Evolutionary conservation across 108 stramenopile genomes (phyloP), one percentile per base, ranked within the genome.

Genomic region (Cylindrotheca closterium): DNA sequence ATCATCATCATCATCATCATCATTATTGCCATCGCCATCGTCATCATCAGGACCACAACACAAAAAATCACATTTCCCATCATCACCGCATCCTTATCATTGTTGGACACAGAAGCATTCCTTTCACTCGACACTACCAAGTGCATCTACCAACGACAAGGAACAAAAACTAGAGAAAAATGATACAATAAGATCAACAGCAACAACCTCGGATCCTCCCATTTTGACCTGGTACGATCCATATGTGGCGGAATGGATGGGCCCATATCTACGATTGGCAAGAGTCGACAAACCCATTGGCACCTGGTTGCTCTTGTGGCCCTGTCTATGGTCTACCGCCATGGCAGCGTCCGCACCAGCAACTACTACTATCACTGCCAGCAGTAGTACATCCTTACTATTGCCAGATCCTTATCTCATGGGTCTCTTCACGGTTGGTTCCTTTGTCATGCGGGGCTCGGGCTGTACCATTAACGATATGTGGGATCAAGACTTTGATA

Each of bases 401-500:
- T 59, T 60, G 7, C 67, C 86, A 10, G 77, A 81, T 67, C 55
- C 77, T 2, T 47, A 57, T 12, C 61, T 91, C 5, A 63, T 87
- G 32, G 68, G 75, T 1, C 57, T 88, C 4, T 92, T 96, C 55
- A 84, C 70, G 21, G 49, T 70, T 0, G 99, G 99, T 1, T 82
- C 98, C 22, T 91, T 97, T 70, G 55, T 95, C 30, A 98, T 99
- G 99, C 78, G 96, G 15, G 87, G 93, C 19, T 94, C 95, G 22
- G 96, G 99, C 10, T 99, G 99, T 79, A 98, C 95, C 37, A 96
- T 99, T 59, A 99, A 99, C 68, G 99, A 99, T 71, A 84, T 99
- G 73, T 98, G 96, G 97, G 99, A 99, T 82, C 52, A 67, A 50
- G 86, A 97, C 31, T 69, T 96, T 56, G 99, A 99, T 67, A 63